Evolutionary conservation across 768 basidiomycete genomes (phyloP).

Genomic region (Panellus pusillus): DNA sequence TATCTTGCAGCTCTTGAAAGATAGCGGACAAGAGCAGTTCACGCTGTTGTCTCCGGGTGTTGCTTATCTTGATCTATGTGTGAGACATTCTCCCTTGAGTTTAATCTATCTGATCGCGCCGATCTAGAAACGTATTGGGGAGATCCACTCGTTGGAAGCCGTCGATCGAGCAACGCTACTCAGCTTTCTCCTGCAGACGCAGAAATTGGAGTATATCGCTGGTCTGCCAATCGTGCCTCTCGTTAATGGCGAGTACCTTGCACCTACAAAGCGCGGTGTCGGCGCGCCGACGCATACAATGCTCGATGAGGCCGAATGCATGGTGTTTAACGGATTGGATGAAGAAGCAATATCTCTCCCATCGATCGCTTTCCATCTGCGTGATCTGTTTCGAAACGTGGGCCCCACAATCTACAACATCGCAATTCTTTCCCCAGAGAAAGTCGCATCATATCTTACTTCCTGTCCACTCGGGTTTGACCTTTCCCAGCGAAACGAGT

Average conservation of each 20-base stretch:
- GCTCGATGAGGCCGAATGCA: conserved; percentile 30
- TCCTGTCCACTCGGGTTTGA: conserved; percentile 25
- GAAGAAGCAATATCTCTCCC: conserved; percentile 31
- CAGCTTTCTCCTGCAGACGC: conserved; percentile 36
- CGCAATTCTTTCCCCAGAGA: conserved; percentile 24
- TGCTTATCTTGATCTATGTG: conserved; percentile 32
- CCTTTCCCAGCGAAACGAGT: conserved; percentile 19
- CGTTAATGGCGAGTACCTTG: conserved; percentile 22
- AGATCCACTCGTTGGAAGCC: conserved; percentile 11
- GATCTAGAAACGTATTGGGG: conserved; percentile 18
- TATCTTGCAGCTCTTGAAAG: conserved; percentile 28
- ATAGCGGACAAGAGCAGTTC: background rate
- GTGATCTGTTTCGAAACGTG: conserved; percentile 21
- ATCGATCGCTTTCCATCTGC: conserved; percentile 26
- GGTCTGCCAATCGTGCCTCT: conserved; percentile 39
- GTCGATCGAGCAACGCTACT: conserved; percentile 19
- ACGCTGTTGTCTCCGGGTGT: conserved; percentile 27
- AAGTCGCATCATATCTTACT: conserved; percentile 32
- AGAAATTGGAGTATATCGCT: conserved; percentile 32
- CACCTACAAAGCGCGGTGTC: conserved; percentile 15
- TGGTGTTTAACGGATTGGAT: conserved; percentile 33
- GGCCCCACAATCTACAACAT: conserved; percentile 35
- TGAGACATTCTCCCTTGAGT: conserved; percentile 17
- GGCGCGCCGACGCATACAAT: conserved; percentile 23
- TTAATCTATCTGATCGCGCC: background rate